Base-by-base conservation (phyloP, 352 stramenopile genomes). In the Globisporangium alternatum region DNA sequence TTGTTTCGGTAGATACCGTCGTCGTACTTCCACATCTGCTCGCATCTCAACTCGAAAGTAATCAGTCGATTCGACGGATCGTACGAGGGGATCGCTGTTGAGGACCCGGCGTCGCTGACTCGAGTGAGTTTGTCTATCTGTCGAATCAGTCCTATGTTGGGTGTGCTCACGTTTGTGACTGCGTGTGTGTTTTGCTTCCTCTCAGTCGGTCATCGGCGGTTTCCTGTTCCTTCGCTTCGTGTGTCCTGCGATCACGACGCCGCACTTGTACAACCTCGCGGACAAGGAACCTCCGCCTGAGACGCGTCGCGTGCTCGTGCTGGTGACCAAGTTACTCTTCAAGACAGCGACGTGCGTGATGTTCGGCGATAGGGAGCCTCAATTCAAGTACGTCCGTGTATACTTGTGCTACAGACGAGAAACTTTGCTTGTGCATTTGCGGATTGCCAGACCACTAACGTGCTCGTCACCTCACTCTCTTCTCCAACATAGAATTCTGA, bases 161-260 rank as follows among this genome's bases (percentile, higher is more conserved):
- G 33, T 3, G 45, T 6, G 44, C 41, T 51, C 25, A 45, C 60
- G 58, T 12, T 15, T 41, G 35, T 41, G 35, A 43, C 13, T 30
- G n/a, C 62, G 12, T 53, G 6, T 43, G 62, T 49, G 4, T 56
- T 65, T 53, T 41, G 12, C 57, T 0, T 44, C 4, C 28, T 21
- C 12, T 5, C 22, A 95, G 80, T 86, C 86, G 48, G 87, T 96
- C 35, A 92, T 96, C 17, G 88, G 88, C 55, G 88, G 88, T 5
- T 96, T 96, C 43, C 65, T 96, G 2, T 96, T 96, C 45, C 82
- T 96, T 55, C 86, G 88, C 6, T 93, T 96, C 54, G 86, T 96
- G 39, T 96, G 88, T 47, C 88, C 88, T 17, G 88, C 88, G 10
- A 93, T 96, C 68, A 93, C 88, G 31, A 95, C 86, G 1, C 88